Base-by-base conservation (phyloP, 345 rosid species). In the Garcia nutans region DNA sequence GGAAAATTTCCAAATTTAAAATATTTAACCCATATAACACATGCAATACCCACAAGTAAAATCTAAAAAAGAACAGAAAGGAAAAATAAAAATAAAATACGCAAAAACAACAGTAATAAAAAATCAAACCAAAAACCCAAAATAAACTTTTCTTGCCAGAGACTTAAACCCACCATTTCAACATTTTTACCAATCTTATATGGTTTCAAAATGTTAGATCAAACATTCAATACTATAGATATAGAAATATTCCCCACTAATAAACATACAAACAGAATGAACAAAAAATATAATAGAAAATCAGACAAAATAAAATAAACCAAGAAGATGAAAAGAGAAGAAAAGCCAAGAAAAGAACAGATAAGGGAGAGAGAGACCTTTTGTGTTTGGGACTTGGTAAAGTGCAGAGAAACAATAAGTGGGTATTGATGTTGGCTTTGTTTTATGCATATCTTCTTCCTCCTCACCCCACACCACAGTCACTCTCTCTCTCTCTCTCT, bases 21-120 rank as follows among this genome's bases (percentile, higher is more conserved):
- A 65, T 44, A 66, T 20, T 37, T 69, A 65, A 50, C 20, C 64
- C 26, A 68, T 15, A 49, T 31, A 73, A 64, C 49, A 71, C 80
- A 82, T 82, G 85, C 82, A 79, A 79, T 70, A 37, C 78, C 75
- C 76, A 65, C 7, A 76, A 72, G 37, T 9, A 23, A 75, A 56
- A 76, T 56, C 65, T 55, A 63, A 45, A 45, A 74, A 23, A 59
- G 60, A 41, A 71, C 0, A 69, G n/a, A 37, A 42, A n/a, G 12
- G n/a, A 11, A 52, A n/a, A 19, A 28, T 12, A 52, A 17, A 44
- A 62, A 17, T 2, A 49, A 3, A 44, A 31, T 8, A 8, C 63
- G 33, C 56, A 47, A 67, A 65, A 68, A 63, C 47, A 71, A 28
- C 24, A 57, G 7, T 65, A 22, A 64, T 19, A 49, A 6, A 26